Percentiles rank a stretch among this genome's conserved stretches.
phyloP scores from a whole-genome alignment of 768 basidiomycete species.

The Calocera cornea region DNA sequence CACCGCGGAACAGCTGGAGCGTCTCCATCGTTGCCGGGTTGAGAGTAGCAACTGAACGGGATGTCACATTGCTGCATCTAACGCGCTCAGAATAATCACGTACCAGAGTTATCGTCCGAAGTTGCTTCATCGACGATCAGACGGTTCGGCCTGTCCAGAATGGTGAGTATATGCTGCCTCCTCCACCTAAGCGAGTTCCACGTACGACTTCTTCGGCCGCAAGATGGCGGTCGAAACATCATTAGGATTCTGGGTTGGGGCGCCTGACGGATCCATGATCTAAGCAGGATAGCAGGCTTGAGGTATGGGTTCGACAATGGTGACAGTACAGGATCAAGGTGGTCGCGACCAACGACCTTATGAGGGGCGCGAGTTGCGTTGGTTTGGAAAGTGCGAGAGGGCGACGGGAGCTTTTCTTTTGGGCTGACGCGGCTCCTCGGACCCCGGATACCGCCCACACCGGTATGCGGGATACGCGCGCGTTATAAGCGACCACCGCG shows the following conservation, averaged over 20 bases:
- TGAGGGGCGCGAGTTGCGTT: background rate
- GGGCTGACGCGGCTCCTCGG: background rate
- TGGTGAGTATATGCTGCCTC: slow-evolving; percentile 13
- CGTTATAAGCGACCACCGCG: background rate
- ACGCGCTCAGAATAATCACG: slow-evolving; percentile 16
- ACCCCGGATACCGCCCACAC: background rate
- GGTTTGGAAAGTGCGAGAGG: slow-evolving; percentile 3
- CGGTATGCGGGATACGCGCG: background rate
- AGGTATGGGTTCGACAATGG: background rate
- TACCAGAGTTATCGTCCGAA: slow-evolving; percentile 91
- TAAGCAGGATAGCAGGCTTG: background rate
- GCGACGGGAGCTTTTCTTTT: slow-evolving; percentile 2
- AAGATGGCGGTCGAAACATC: slow-evolving; percentile 92
- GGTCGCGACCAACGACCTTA: background rate
- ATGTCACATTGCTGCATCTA: slow-evolving; percentile 14
- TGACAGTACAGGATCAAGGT: background rate
- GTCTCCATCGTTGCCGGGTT: slow-evolving; percentile 95
- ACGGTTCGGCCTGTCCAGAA: slow-evolving; percentile 68
- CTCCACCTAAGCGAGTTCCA: slow-evolving; percentile 19
- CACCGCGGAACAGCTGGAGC: slow-evolving; percentile 87
- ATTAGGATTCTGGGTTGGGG: slow-evolving; percentile 68
- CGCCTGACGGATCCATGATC: slow-evolving; percentile 57
- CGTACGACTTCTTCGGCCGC: slow-evolving; percentile 94
- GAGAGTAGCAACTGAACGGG: slow-evolving; percentile 66
- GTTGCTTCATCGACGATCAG: slow-evolving; percentile 92